phyloP scores from a whole-genome alignment of 1,284 basidiomycete species.

The Puccinia coronata region DNA sequence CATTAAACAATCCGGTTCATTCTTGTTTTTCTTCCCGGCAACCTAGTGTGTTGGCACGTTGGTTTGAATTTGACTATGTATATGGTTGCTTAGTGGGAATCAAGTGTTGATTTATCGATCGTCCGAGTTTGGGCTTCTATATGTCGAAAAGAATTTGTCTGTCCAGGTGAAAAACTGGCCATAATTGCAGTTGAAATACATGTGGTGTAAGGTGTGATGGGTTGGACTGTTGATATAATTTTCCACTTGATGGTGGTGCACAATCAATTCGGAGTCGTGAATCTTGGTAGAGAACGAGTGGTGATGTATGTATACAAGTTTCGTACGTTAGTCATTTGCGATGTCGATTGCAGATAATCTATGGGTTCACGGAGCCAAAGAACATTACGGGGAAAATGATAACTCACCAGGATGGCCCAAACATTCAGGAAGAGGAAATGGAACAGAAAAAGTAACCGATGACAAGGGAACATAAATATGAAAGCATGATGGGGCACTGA shows the following conservation, averaged over 20 bases:
- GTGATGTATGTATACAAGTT: background rate
- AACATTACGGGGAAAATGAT: too few relatives aligned
- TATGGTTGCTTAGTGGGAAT: background rate
- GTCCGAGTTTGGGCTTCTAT: slow-evolving; percentile 71
- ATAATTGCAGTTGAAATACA: slow-evolving; percentile 95
- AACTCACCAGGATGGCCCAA: slow-evolving; percentile 82
- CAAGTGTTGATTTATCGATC: slow-evolving; percentile 18
- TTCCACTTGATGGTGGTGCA: slow-evolving; percentile 85
- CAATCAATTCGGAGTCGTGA: slow-evolving; percentile 99
- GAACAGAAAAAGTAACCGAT: slow-evolving; percentile 75
- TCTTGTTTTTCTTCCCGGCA: background rate
- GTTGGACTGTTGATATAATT: slow-evolving; percentile 93
- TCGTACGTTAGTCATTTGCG: too few relatives aligned
- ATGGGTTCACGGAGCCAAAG: too few relatives aligned
- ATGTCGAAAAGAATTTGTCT: slow-evolving; percentile 79
- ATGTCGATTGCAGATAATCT: too few relatives aligned
- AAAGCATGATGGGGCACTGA: slow-evolving; percentile 94
- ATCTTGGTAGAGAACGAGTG: slow-evolving; percentile 65
- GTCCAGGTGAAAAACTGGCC: slow-evolving; percentile 93
- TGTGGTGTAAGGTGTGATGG: slow-evolving; percentile 93
- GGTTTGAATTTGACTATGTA: background rate
- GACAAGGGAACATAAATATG: slow-evolving; percentile 86
- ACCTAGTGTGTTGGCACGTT: too few relatives aligned
- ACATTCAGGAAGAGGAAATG: slow-evolving; percentile 86
- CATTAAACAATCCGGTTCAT: background rate